Evolutionary conservation across 2,329 filamentous ascomycete species (phyloP), one percentile per base, ranked within the genome.

Genomic region (Metarhizium album): DNA sequence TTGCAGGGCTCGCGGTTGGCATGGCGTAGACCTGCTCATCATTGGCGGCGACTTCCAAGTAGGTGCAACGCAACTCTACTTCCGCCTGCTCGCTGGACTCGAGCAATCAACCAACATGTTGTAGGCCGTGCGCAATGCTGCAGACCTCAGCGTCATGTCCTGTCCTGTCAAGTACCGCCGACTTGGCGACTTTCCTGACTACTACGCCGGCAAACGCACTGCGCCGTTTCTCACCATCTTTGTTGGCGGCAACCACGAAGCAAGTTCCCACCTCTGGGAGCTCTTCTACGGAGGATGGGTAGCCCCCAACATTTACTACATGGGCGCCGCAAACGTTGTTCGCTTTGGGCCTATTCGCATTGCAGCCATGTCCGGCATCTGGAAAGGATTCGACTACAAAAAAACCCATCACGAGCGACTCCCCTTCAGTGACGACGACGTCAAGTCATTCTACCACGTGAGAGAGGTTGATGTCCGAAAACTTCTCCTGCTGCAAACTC

Each of bases 231-330:
- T 95, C 45, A 98, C 93, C 16, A 73, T 97, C 43, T 97, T 97
- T 69, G 83, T 95, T 47, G 90, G 84, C 42, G 93, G 93, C 2
- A 98, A 98, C 64, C 93, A 98, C 62, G 93, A 98, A 70, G 91
- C 93, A 1, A 87, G 87, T 61, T 90, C 87, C 47, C 83, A 97
- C 67, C 73, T 95, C 4, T 93, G 84, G 74, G 93, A 98, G 69
- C 78, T 98, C 0, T 95, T 88, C 71, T 95, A 97, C 64, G 93
- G 93, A 48, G 93, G 93, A 47, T 98, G 93, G 93, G 93, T 89
- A 5, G 91, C 91, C 7, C 90, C 89, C 8, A 95, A 93, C 58
- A 97, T 98, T 56, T 98, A 96, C 74, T 98, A 96, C 69, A 78
- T 97, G 66, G 93, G 93, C 46, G 88, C 90, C 33, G 89, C 93